Base-by-base conservation (phyloP, 2,329 filamentous ascomycete genomes). In the Cercospora janseana region DNA sequence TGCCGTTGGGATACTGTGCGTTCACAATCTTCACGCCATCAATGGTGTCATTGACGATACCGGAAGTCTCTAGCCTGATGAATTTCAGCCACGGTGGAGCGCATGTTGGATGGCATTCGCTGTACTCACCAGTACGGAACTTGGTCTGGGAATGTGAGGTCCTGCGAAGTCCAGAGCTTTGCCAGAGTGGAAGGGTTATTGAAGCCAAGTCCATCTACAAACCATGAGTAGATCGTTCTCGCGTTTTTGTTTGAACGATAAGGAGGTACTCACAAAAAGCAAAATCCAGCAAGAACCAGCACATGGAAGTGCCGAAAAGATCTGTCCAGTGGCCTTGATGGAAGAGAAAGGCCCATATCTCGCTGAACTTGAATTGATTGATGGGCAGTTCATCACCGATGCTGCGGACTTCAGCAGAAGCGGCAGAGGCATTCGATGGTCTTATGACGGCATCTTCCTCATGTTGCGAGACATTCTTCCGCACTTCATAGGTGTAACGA, bases 401-500 rank as follows among this genome's bases (percentile, higher is more conserved):
- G 20, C 16, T 46, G 13, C 26, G 29, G 38, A 55, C 53, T 47
- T 48, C 35, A 18, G 13, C 23, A 21, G 46, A 42, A 23, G 41
- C 24, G 18, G 28, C 24, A 9, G 31, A 43, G 26, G 24, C 28
- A 16, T 46, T 38, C 12, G 38, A 15, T 12, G 23, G 38, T 9
- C 20, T 26, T 8, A n/a, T 13, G 4, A 40, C 34, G 26, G 34
- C 48, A 21, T 49, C 34, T n/a, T 28, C 31, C 18, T 68, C 66
- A 3, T 57, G 57, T 8, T 64, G 58, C 2, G 57, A 59, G 40
- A 70, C 67, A 26, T 69, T 65, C 13, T 69, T 60, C 13, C 53
- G 49, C 6, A 73, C 66, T 41, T 72, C 70, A 6, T 70, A 61
- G 2, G 67, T 71, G 46, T 70, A 73, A 4, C 70, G 62, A 4